phyloP scores from a whole-genome alignment of 352 stramenopile species.

The Peronosclerospora sorghi region DNA sequence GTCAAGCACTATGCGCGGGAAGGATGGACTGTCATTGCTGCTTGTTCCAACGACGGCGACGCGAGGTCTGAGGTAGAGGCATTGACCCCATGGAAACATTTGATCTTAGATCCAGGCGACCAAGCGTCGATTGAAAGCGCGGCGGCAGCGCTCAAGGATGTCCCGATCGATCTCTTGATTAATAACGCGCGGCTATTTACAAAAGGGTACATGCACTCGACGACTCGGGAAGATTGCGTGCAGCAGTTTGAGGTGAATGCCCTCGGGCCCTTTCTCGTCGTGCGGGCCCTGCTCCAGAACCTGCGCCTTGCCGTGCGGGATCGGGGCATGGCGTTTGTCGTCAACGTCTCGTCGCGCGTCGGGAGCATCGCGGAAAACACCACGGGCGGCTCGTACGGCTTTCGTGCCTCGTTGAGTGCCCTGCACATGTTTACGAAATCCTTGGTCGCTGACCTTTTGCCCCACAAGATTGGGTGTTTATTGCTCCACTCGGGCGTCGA shows the following conservation, averaged over 20 bases:
- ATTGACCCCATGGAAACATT: conserved; percentile 16
- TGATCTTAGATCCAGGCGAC: conserved; percentile 16
- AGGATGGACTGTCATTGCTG: conserved; percentile 44
- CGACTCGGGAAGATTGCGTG: conserved; percentile 30
- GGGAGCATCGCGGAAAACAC: conserved; percentile 49
- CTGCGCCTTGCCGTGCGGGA: conserved; percentile 25
- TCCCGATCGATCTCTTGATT: conserved; percentile 41
- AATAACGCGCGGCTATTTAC: conserved; percentile 45
- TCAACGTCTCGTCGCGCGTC: conserved; percentile 47
- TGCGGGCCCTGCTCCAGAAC: conserved; percentile 46
- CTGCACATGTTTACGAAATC: conserved; percentile 70
- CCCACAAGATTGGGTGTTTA: conserved; percentile 44
- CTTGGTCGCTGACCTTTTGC: conserved; percentile 35
- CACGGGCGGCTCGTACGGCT: conserved; percentile 55
- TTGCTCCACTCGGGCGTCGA: conserved; percentile 55
- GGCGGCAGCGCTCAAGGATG: conserved; percentile 21
- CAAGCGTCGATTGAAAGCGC: conserved; percentile 25
- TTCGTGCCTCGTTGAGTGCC: conserved; percentile 70
- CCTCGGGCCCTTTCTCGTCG: conserved; percentile 53
- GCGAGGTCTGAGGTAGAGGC: too few species aligned
- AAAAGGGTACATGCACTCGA: conserved; percentile 15
- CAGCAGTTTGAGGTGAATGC: conserved; percentile 56
- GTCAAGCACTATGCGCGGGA: conserved; percentile 28
- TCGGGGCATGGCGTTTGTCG: conserved; percentile 34
- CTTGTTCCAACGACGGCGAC: conserved; percentile 6